Conservation (phyloP, 129 eudicot species). For the Calendula officinalis region DNA sequence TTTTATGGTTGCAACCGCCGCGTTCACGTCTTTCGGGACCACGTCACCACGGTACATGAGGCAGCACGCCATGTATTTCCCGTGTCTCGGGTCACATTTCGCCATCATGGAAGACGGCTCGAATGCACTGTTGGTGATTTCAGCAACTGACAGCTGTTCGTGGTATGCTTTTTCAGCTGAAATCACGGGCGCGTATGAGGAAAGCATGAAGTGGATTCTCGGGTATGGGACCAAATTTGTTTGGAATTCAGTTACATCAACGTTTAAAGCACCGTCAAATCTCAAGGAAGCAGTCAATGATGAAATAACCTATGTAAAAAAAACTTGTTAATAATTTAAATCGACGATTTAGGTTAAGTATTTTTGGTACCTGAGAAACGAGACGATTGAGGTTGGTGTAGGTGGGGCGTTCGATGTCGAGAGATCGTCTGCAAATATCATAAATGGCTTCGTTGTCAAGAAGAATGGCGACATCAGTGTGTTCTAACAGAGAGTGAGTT, state of each 20-base stretch:
- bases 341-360: neutral
- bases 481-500: slow-evolving; percentile 65
- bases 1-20: slow-evolving; percentile 49
- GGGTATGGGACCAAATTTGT: slow-evolving; percentile 77
- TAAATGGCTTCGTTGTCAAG: slow-evolving; percentile 77
- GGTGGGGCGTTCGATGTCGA: slow-evolving; percentile 69
- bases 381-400: slow-evolving; percentile 71
- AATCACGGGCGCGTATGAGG: slow-evolving; percentile 71
- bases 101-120: slow-evolving; percentile 87
- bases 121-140: slow-evolving; percentile 68
- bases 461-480: slow-evolving; percentile 68
- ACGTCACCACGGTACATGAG: slow-evolving; percentile 78
- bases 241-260: slow-evolving; percentile 67
- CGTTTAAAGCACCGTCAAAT: slow-evolving; percentile 70
- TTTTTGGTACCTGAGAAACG: slow-evolving; percentile 47
- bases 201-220: slow-evolving; percentile 72
- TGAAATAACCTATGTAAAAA: slow-evolving; percentile 46
- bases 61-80: slow-evolving; percentile 78
- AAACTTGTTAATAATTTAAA: neutral
- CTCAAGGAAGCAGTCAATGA: slow-evolving; percentile 71
- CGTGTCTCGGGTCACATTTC: slow-evolving; percentile 70
- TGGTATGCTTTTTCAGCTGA: slow-evolving; percentile 66
- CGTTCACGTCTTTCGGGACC: slow-evolving; percentile 61
- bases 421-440: slow-evolving; percentile 73
- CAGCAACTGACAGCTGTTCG: slow-evolving; percentile 70